phyloP scores from a whole-genome alignment of 148 eudicot species.

The Spergularia marina region DNA sequence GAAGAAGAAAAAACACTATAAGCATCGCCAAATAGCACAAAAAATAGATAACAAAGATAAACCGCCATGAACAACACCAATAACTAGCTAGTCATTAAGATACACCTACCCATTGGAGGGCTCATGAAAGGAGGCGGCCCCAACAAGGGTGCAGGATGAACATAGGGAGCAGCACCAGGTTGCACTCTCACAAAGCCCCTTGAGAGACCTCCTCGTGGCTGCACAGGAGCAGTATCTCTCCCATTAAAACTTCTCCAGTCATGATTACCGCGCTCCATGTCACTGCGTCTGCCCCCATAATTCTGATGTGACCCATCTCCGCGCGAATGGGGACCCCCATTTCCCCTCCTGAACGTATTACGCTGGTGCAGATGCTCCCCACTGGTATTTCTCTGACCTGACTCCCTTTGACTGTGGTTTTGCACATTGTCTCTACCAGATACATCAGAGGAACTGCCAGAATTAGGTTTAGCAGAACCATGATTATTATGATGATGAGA shows the following conservation, averaged over 20 bases:
- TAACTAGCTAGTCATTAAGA: neutral
- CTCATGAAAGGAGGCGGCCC: conserved; percentile 39
- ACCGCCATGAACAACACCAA: conserved; percentile 18
- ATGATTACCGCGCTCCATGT: conserved; percentile 64
- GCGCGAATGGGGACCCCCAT: conserved; percentile 56
- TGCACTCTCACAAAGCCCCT: conserved; percentile 52
- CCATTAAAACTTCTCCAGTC: conserved; percentile 69
- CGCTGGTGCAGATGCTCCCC: conserved; percentile 61
- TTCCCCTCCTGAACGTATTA: conserved; percentile 51
- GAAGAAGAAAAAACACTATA: conserved; percentile 25
- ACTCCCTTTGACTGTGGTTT: conserved; percentile 41
- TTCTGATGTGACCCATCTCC: conserved; percentile 69
- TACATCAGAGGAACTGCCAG: conserved; percentile 40
- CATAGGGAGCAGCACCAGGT: conserved; percentile 38
- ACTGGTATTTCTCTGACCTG: conserved; percentile 45
- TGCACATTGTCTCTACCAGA: conserved; percentile 44
- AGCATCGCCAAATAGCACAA: neutral
- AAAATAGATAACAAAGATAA: neutral
- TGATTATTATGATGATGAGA: conserved; percentile 21
- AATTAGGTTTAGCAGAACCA: conserved; percentile 38
- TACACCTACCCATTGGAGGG: conserved; percentile 54
- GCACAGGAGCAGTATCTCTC: conserved; percentile 56
- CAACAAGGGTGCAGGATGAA: conserved; percentile 43
- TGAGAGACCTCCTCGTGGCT: conserved; percentile 37
- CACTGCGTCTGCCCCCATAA: conserved; percentile 52